A percentile compares a stretch with the other conserved stretches of the same genome.
phyloP scores from a whole-genome alignment of 495 filamentous ascomycete genomes.

The Aspergillus funiculosus region DNA sequence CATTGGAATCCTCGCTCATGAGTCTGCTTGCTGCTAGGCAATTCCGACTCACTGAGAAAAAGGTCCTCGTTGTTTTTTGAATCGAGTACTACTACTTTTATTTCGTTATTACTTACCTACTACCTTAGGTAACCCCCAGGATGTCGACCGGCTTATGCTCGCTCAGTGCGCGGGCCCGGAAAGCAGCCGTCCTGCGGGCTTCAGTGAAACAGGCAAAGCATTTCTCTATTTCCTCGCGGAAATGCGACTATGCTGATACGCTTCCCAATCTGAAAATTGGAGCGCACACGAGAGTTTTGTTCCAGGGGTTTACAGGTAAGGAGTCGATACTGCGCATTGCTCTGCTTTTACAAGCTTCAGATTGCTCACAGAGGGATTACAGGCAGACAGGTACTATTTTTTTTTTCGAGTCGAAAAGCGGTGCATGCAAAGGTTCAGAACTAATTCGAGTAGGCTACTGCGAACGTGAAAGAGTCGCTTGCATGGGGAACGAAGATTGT shows the following conservation, averaged over 20 bases:
- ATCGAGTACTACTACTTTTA: too few species aligned
- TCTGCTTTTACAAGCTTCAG: too few species aligned
- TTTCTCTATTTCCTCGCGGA: conserved; percentile 40
- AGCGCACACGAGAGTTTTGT: conserved; percentile 72
- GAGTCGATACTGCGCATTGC: not conserved
- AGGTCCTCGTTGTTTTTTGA: too few species aligned
- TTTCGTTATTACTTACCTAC: not conserved
- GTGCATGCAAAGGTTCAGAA: not conserved
- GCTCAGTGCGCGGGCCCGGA: conserved; percentile 15
- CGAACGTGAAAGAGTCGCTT: conserved; percentile 75
- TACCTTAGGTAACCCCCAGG: not conserved
- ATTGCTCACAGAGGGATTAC: conserved; percentile 14
- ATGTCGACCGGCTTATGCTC: conserved; percentile 17
- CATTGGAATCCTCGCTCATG: not conserved
- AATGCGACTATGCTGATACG: conserved; percentile 53
- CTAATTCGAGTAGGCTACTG: conserved; percentile 53
- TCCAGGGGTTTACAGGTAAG: conserved; percentile 81
- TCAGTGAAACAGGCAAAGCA: conserved; percentile 14
- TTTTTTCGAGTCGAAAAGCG: too few species aligned
- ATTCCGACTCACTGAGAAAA: not conserved
- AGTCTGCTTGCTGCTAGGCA: not conserved
- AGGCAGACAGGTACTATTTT: conserved; percentile 35
- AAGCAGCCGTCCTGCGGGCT: not conserved
- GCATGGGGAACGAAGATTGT: conserved; percentile 86
- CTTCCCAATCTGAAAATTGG: conserved; percentile 73